Conservation (phyloP, 148 eudicot genomes). For the Gaultheria prostrata region DNA sequence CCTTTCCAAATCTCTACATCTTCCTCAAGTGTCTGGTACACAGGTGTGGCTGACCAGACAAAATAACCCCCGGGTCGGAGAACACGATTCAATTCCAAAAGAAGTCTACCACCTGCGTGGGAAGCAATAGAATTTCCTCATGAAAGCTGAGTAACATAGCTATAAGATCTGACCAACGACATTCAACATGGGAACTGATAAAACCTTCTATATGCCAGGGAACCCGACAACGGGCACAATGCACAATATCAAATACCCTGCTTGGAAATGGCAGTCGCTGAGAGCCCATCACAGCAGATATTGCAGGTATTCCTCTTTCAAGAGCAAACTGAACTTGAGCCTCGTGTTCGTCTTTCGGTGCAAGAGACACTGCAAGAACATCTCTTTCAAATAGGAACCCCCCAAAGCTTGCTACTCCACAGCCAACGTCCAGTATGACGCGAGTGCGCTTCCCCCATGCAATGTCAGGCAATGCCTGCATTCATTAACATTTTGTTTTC, state of each 20-base stretch:
- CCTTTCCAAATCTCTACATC: slow-evolving; percentile 67
- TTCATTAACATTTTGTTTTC: not conserved
- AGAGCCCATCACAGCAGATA: slow-evolving; percentile 77
- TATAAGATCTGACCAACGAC: not conserved
- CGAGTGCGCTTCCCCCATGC: slow-evolving; percentile 62
- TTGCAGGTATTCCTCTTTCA: slow-evolving; percentile 78
- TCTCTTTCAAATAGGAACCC: slow-evolving; percentile 73
- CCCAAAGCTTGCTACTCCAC: slow-evolving; percentile 87
- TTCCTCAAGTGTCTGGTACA: slow-evolving; percentile 51
- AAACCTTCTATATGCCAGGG: slow-evolving; percentile 81
- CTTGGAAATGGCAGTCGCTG: slow-evolving; percentile 61
- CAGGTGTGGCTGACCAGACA: slow-evolving; percentile 88
- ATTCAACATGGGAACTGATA: not conserved
- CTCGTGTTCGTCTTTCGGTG: slow-evolving; percentile 83
- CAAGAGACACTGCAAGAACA: slow-evolving; percentile 68
- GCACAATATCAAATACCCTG: slow-evolving; percentile 63
- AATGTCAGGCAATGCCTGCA: slow-evolving; percentile 48
- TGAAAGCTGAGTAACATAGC: not conserved
- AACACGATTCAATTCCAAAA: slow-evolving; percentile 67
- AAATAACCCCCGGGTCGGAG: slow-evolving; percentile 77
- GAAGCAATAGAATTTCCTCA: not conserved
- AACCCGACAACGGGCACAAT: slow-evolving; percentile 79
- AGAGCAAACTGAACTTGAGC: slow-evolving; percentile 84
- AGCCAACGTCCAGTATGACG: slow-evolving; percentile 68
- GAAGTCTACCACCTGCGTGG: slow-evolving; percentile 62